Evolutionary conservation across 208 protist genomes (phyloP).

Genomic region (Blastocrithidia nonstop): DNA sequence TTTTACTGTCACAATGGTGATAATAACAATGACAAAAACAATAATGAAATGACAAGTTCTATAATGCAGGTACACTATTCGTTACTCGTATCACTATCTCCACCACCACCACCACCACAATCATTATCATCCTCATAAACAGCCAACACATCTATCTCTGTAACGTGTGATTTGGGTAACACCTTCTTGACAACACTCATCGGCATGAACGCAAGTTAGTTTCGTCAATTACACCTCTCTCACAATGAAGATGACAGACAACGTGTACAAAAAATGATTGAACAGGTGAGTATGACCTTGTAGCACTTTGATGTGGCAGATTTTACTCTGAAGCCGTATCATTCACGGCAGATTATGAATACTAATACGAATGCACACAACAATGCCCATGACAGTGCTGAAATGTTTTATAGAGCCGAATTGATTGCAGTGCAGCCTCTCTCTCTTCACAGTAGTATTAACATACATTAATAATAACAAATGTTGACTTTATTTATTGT

Average conservation of each 20-base stretch:
- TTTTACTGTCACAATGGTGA: no score
- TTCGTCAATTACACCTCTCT: not conserved
- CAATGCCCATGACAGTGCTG: no score
- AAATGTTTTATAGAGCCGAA: no score
- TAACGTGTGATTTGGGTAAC: not conserved
- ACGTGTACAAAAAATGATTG: not conserved
- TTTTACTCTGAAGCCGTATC: slow-evolving; percentile 8
- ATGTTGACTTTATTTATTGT: no score
- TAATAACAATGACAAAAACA: no score
- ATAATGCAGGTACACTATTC: no score
- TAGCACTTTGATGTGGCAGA: slow-evolving; percentile 5
- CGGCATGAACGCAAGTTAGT: not conserved
- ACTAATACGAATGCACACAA: not conserved
- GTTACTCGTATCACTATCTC: slow-evolving; percentile 27
- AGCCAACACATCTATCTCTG: not conserved
- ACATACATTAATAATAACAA: no score
- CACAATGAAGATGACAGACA: not conserved
- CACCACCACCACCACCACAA: no score
- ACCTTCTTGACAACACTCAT: not conserved
- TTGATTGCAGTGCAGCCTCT: no score
- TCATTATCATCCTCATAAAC: not conserved
- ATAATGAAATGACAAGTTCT: no score
- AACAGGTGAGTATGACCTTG: not conserved
- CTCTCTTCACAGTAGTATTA: no score
- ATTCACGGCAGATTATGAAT: not conserved